Base-by-base conservation (phyloP, 1,284 basidiomycete genomes). In the Meripilus lineatus region DNA sequence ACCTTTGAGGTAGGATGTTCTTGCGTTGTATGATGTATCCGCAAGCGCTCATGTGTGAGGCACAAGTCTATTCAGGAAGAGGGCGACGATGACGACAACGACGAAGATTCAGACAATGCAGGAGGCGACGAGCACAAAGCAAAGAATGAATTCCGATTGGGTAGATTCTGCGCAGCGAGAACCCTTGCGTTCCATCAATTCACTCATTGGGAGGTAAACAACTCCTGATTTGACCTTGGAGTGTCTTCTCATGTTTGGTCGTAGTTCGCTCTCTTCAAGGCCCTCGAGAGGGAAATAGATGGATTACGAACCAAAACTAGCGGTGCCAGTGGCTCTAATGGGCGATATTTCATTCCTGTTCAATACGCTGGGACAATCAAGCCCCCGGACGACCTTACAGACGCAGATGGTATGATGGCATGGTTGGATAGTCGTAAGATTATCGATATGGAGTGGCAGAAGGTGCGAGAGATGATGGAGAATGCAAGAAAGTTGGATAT, bases 131-230 rank as follows among this genome's bases (percentile, higher is more conserved):
- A 59, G 40, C 50, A 59, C 36, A 41, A 45, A 40, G 38, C 38
- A 5, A 54, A 56, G 45, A 62, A 50, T 44, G 60, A 67, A 33
- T 72, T 81, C 54, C 61, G 80, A 53, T 67, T 89, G 18, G 89
- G 90, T 15, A 73, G 81, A 36, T 89, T 87, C 61, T 93, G 90
- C 60, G 84, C 81, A 2, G 66, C 67, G 32, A 72, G 89, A 43
- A 80, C 83, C 2, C 64, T 67, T 47, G 74, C 82, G 18, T 92
- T 79, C 57, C 89, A 93, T 59, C 66, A 74, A 45, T 80, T 93
- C 58, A 76, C 73, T 7, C 90, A 93, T 56, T 93, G 91, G 90
- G 87, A 89, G 80, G 90, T 90, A 53, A 47, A 7, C 22, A 34
- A 14, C 35, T 23, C 7, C 25, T 13, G 14, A 34, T 24, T 17